Conservation (phyloP, 108 stramenopile species). For the Discostella stelligeroides region DNA sequence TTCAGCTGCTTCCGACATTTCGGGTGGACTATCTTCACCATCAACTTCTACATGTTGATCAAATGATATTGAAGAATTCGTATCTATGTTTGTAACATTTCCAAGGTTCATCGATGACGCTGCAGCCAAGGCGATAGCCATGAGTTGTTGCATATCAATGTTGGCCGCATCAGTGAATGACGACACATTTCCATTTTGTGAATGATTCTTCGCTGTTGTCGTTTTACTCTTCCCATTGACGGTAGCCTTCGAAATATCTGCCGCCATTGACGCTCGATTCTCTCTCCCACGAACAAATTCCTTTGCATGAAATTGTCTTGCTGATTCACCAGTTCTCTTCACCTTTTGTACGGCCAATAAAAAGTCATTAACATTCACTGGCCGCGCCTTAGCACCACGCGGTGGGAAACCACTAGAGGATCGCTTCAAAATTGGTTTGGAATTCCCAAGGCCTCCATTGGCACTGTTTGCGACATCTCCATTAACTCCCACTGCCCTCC, state of each 20-base stretch:
- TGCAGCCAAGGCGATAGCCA: conserved; percentile 28
- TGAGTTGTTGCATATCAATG: conserved; percentile 39
- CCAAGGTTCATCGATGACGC: conserved; percentile 25
- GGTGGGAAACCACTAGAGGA: conserved; percentile 46
- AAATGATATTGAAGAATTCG: too few relatives aligned
- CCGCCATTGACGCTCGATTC: conserved; percentile 26
- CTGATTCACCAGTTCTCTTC: conserved; percentile 77
- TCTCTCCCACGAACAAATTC: conserved; percentile 44
- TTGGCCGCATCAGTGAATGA: not conserved
- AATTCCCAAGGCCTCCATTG: not conserved
- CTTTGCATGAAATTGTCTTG: conserved; percentile 52
- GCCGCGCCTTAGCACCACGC: conserved; percentile 56
- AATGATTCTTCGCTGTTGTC: conserved; percentile 3
- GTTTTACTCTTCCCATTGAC: conserved; percentile 1
- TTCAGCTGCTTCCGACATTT: too few relatives aligned
- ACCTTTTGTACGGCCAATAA: conserved; percentile 71
- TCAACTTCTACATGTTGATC: too few relatives aligned
- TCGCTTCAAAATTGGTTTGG: conserved; percentile 15
- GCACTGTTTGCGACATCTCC: not conserved
- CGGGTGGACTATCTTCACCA: too few relatives aligned
- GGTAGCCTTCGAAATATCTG: conserved; percentile 24
- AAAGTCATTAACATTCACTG: conserved; percentile 68
- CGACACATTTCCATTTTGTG: too few relatives aligned
- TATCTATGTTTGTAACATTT: too few relatives aligned
- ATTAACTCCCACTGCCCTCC: conserved; percentile 54